Evolutionary conservation across 75 land plant species (phyloP).

Genomic region (Selaginella tamariscina): DNA sequence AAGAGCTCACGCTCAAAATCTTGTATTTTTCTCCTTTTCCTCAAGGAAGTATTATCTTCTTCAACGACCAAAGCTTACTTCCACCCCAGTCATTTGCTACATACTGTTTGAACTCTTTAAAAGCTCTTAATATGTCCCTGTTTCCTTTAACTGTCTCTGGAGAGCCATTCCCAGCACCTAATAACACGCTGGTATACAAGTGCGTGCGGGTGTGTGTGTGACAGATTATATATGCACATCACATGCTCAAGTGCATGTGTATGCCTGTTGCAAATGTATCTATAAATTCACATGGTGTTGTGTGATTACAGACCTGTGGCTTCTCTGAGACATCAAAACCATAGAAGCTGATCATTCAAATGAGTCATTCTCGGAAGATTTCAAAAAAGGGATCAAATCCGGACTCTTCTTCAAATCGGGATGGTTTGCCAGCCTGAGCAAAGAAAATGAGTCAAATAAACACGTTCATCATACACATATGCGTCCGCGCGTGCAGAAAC

Average conservation of each 20-base stretch:
- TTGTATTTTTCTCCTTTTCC: not conserved
- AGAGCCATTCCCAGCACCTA: slow-evolving; percentile 24
- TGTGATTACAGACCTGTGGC: too few species aligned
- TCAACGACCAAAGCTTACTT: not conserved
- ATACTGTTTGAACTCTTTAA: slow-evolving; percentile 2
- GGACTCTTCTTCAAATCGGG: slow-evolving; percentile 60
- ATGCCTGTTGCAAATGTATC: too few species aligned
- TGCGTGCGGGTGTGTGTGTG: too few species aligned
- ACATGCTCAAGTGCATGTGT: too few species aligned
- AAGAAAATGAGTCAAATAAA: slow-evolving; percentile 58
- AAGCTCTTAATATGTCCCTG: not conserved
- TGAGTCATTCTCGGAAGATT: slow-evolving; percentile 12
- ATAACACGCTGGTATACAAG: too few species aligned
- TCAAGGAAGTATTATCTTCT: not conserved
- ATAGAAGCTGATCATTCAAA: slow-evolving; percentile 21
- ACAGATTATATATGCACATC: too few species aligned
- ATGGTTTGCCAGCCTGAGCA: slow-evolving; percentile 43
- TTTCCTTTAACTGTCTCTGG: slow-evolving; percentile 2
- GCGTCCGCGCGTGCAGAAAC: too few species aligned
- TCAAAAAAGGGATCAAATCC: slow-evolving; percentile 57
- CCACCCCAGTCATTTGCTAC: slow-evolving; percentile 3
- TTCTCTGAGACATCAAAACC: too few species aligned
- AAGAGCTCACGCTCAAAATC: not conserved
- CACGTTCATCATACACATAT: slow-evolving; percentile 54
- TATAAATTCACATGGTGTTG: too few species aligned